Evolutionary conservation across 345 rosid genomes (phyloP).

Genomic region (Passiflora organensis): DNA sequence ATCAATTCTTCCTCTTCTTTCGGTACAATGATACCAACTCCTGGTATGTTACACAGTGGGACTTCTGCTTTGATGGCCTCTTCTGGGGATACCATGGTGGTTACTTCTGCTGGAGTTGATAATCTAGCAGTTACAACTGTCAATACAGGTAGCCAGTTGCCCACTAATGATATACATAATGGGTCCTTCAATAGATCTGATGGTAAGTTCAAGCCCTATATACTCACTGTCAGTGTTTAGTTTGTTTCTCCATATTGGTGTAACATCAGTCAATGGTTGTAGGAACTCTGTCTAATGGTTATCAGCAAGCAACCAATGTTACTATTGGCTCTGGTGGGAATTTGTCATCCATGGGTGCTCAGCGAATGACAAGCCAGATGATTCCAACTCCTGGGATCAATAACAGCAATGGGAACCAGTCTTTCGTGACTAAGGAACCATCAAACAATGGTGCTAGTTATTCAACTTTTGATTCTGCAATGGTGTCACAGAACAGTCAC

Average conservation of each 20-base stretch:
- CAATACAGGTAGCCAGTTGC: slow-evolving; percentile 45
- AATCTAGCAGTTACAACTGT: slow-evolving; percentile 40
- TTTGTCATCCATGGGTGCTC: slow-evolving; percentile 57
- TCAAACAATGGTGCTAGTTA: slow-evolving; percentile 52
- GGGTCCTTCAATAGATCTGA: slow-evolving; percentile 44
- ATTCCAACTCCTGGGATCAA: slow-evolving; percentile 92
- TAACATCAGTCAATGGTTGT: slow-evolving; percentile 23
- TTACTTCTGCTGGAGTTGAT: slow-evolving; percentile 42
- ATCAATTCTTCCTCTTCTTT: slow-evolving; percentile 54
- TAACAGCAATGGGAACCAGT: slow-evolving; percentile 44
- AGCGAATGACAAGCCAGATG: slow-evolving; percentile 71
- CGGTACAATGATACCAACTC: slow-evolving; percentile 90
- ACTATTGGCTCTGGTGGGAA: slow-evolving; percentile 65
- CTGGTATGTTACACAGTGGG: slow-evolving; percentile 64
- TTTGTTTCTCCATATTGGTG: slow-evolving; percentile 7
- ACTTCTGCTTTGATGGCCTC: slow-evolving; percentile 51
- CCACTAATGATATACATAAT: slow-evolving; percentile 48
- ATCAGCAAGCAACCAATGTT: slow-evolving; percentile 60
- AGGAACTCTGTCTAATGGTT: slow-evolving; percentile 73
- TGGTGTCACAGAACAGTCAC: slow-evolving; percentile 58
- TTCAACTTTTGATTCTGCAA: slow-evolving; percentile 60
- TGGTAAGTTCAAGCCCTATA: slow-evolving; percentile 31
- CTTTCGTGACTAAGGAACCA: slow-evolving; percentile 61
- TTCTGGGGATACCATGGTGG: slow-evolving; percentile 54
- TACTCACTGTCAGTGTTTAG: not conserved